Base-by-base conservation (phyloP, 2,329 filamentous ascomycete species). In the Balansia obtecta region DNA sequence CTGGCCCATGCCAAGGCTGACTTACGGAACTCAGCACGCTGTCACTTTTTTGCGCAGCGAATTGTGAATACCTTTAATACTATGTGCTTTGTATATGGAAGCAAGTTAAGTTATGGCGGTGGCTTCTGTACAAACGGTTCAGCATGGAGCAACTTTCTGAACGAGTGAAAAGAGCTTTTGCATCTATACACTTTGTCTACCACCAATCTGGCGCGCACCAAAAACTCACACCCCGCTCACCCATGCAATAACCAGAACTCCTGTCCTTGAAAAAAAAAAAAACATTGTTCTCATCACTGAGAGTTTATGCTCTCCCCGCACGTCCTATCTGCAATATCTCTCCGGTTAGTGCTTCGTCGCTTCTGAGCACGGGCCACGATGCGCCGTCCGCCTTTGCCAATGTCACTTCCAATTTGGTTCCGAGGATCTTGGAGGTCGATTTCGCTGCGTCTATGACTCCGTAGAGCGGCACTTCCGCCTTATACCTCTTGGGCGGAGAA, bases 291-390 rank as follows among this genome's bases (percentile, higher is more conserved):
- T 27, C 33, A 30, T 9, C 33, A 27, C 18, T 9, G 37, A 22
- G 9, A 27, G 16, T 16, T 6, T 49, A 54, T 16, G 56, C 56
- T 18, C 48, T 48, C 5, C 84, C 88, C 47, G 93, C 89, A 56
- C 82, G 77, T 13, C 93, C 93, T 55, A 94, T 76, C 69, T 98
- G 93, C 56, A 97, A 81, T 59, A 95, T 95, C 70, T 95, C 86
- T 6, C 78, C 78, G 10, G 75, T 80, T 53, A 68, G 62, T 50
- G 71, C 68, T 57, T 95, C 88, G 60, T 93, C 87, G 52, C 82
- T 85, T 53, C 88, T 78, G 61, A 96, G 68, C 5, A 93, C 86
- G 34, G 89, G 86, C 90, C 90, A 96, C 61, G 87, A 86, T 41
- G 76, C 75, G 11, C 83, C 85, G 59, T 90, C 85, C 2, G 82